These are phyloP conservation scores for Alternaria novae-zelandiae DNA, from an alignment of 2,329 filamentous ascomycete species.

Conservation along the genomic window DNA sequence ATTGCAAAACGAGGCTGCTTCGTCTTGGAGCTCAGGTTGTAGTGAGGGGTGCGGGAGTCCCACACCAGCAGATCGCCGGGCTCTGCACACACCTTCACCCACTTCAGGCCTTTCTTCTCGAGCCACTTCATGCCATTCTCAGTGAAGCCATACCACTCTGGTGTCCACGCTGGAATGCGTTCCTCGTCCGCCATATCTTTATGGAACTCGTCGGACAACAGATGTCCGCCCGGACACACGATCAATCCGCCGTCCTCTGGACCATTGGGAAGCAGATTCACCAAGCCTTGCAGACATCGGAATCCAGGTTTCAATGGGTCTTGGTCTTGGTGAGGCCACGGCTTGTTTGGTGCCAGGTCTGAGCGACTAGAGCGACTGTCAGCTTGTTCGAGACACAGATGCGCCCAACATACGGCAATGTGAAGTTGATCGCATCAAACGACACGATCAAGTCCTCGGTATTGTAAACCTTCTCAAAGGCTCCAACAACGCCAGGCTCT, in stretches of 20 bases:
- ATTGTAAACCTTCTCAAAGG: conserved; percentile 38
- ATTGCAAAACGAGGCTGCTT: conserved; percentile 36
- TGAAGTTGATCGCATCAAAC: conserved; percentile 49
- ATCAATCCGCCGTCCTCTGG: conserved; percentile 49
- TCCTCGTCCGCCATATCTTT: conserved; percentile 30
- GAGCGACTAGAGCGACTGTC: conserved; percentile 23
- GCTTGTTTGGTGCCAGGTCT: conserved; percentile 30
- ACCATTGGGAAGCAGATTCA: conserved; percentile 53
- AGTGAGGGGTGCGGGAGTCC: conserved; percentile 48
- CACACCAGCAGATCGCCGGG: conserved; percentile 56
- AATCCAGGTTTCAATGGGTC: conserved; percentile 52
- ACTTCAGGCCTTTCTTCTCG: conserved; percentile 46
- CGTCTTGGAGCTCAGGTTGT: conserved; percentile 40
- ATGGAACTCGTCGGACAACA: conserved; percentile 41
- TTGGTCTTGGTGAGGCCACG: conserved; percentile 48
- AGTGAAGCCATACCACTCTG: conserved; percentile 45
- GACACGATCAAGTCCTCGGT: conserved; percentile 46
- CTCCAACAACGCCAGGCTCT: conserved; percentile 47
- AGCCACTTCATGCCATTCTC: conserved; percentile 51
- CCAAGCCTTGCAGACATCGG: conserved; percentile 59
- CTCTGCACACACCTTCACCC: conserved; percentile 50
- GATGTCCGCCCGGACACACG: conserved; percentile 42
- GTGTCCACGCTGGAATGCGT: conserved; percentile 38
- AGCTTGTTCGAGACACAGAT: not conserved
- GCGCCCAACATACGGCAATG: conserved; percentile 23